Evolutionary conservation across 23 red algal genomes (phyloP), one percentile per base, ranked within the genome.

Genomic region (Gracilaria domingensis): DNA sequence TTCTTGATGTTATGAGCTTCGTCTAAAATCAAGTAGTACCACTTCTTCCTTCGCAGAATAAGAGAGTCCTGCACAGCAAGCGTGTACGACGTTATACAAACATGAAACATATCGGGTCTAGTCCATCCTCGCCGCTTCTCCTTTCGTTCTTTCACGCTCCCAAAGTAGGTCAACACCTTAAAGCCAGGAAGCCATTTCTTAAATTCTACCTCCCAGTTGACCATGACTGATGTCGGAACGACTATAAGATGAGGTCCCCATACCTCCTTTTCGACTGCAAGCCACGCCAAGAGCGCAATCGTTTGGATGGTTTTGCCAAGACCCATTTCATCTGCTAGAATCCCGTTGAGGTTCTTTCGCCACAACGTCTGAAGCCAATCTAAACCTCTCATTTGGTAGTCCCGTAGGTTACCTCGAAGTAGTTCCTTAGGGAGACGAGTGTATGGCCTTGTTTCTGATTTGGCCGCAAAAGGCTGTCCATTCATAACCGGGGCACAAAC

Each of bases 1-100:
- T 99, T 99, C 47, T 99, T 99, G 94, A 99, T 99, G 80, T 96
- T 83, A 38, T 99, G 97, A 21, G 94, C 97, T 60, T 99, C 97
- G 60, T 99, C 97, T 8, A 99, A 83, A n/a, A 99, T 93, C 62
- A 99, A 70, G 60, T 99, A 99, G 18, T 61, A 73, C 97, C 97
- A 99, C 45, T 84, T 88, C 81, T 95, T 93, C 37, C 95, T 62
- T 5, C 92, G 86, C 34, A 98, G 84, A 35, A 86, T 58, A 44
- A 55, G 12, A 11, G 91, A 87, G 59, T 98, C 95, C 54, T 94
- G 84, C 25, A 98, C 90, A n/a, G 84, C 95, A 61, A 98, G 50
- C 42, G 80, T 83, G 80, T 98, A 98, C 1, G 95, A 98, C 1
- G 95, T 98, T 37, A 98, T 94, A 71, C 91, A 94, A 23, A 98